Evolutionary conservation across 2,329 filamentous ascomycete species (phyloP).

Genomic region (Penicillium sp.): DNA sequence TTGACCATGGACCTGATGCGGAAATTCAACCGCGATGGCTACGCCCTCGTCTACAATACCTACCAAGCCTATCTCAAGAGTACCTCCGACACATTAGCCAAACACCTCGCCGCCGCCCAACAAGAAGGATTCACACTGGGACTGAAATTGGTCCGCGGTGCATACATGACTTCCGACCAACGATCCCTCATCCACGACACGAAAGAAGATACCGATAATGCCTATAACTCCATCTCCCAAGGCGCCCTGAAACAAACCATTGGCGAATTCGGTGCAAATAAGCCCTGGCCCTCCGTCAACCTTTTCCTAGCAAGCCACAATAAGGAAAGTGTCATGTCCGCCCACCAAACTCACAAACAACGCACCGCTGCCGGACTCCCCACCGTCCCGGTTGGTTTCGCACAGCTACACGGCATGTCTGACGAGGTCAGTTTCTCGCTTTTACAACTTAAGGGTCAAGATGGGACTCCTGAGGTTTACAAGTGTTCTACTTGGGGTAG

Average conservation of each 20-base stretch:
- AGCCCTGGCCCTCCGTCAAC: slow-evolving; percentile 59
- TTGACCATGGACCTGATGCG: slow-evolving; percentile 80
- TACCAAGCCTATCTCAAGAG: slow-evolving; percentile 78
- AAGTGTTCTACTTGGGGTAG: slow-evolving; percentile 63
- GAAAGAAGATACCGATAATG: slow-evolving; percentile 70
- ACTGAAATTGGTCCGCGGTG: slow-evolving; percentile 76
- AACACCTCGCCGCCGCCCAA: slow-evolving; percentile 64
- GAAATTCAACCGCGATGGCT: slow-evolving; percentile 70
- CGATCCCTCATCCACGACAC: slow-evolving; percentile 72
- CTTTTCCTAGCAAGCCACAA: slow-evolving; percentile 87
- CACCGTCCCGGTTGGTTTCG: slow-evolving; percentile 57
- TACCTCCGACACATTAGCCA: slow-evolving; percentile 59
- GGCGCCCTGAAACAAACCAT: slow-evolving; percentile 63
- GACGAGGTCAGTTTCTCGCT: slow-evolving; percentile 63
- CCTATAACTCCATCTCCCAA: slow-evolving; percentile 75
- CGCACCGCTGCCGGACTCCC: slow-evolving; percentile 46
- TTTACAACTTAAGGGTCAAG: slow-evolving; percentile 46
- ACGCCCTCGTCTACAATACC: slow-evolving; percentile 76
- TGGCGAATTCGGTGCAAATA: slow-evolving; percentile 26
- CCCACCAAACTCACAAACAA: slow-evolving; percentile 53
- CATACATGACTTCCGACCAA: slow-evolving; percentile 73
- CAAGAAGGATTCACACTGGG: slow-evolving; percentile 69
- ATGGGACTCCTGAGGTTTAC: slow-evolving; percentile 50
- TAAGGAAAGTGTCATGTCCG: slow-evolving; percentile 66
- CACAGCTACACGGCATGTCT: slow-evolving; percentile 65